Conservation (phyloP, 2,329 filamentous ascomycete species). For the Fusarium palustre region DNA sequence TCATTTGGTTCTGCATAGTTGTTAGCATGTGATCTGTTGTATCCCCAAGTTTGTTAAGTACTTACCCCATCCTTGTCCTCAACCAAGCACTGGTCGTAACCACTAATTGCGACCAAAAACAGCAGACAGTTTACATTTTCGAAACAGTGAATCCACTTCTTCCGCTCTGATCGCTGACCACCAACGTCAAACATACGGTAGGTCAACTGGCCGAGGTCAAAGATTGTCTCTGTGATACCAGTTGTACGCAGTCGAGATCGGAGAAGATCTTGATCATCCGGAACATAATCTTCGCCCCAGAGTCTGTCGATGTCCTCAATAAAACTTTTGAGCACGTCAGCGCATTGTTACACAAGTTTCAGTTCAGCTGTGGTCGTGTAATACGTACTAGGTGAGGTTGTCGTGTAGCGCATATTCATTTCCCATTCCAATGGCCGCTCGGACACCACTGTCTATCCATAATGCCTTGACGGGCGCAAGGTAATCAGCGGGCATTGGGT, state of each 20-base stretch:
- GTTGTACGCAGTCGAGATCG: conserved; percentile 91
- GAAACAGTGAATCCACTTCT: conserved; percentile 99
- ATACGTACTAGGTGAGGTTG: conserved; percentile 88
- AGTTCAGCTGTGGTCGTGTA: neutral
- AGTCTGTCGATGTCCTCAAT: conserved; percentile 82
- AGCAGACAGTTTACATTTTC: conserved; percentile 95
- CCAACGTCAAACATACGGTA: conserved; percentile 99
- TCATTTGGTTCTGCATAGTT: conserved; percentile 83
- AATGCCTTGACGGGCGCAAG: conserved; percentile 83
- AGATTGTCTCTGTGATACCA: conserved; percentile 94
- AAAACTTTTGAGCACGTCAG: conserved; percentile 69
- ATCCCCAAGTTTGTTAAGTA: conserved; percentile 5
- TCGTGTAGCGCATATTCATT: conserved; percentile 98
- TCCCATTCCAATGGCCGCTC: conserved; percentile 88
- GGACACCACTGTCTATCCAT: conserved; percentile 87
- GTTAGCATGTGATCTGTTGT: conserved; percentile 21
- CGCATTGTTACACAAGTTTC: conserved; percentile 21
- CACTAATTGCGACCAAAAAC: conserved; percentile 94
- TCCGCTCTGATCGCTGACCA: conserved; percentile 93
- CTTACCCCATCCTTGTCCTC: conserved; percentile 96
- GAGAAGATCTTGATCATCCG: conserved; percentile 93
- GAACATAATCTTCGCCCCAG: conserved; percentile 82
- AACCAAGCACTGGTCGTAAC: conserved; percentile 95
- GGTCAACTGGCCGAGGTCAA: conserved; percentile 89
- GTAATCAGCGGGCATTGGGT: conserved; percentile 82